Evolutionary conservation across 2,329 filamentous ascomycete genomes (phyloP).

Genomic region (Neofusicoccum sp.): DNA sequence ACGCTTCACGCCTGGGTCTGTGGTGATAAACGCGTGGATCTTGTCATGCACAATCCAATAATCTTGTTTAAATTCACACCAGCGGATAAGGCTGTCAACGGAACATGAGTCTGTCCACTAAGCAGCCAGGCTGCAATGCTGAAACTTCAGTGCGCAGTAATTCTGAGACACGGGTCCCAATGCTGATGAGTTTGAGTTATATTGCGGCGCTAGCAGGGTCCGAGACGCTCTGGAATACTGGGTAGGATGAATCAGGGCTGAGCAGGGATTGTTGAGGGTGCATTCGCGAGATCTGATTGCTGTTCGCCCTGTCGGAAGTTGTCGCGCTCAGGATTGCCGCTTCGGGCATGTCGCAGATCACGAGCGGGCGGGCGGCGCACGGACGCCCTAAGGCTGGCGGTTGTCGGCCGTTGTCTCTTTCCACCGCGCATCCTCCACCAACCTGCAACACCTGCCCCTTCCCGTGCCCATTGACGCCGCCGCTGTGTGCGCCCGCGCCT

Average conservation of each 20-base stretch:
- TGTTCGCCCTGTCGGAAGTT: constrained; percentile 2
- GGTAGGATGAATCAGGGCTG: not conserved
- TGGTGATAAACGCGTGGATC: no score
- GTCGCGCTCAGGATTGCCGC: not conserved
- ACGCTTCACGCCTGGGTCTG: no score
- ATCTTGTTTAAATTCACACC: no score
- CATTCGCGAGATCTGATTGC: not conserved
- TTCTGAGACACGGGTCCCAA: not conserved
- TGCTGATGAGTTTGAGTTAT: not conserved
- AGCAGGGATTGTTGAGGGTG: not conserved
- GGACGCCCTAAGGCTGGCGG: not conserved
- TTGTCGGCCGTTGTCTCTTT: not conserved
- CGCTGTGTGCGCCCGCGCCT: not conserved
- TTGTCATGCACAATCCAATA: no score
- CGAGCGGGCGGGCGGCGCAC: not conserved
- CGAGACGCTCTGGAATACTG: not conserved
- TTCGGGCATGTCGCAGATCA: not conserved
- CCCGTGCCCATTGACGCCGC: not conserved
- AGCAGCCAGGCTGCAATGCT: not conserved
- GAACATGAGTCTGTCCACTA: not conserved
- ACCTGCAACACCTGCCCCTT: not conserved
- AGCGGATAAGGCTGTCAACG: not conserved
- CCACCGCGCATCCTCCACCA: not conserved
- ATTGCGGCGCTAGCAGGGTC: not conserved
- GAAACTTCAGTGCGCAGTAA: not conserved